Percentiles rank a stretch among this genome's conserved stretches.
phyloP scores from a whole-genome alignment of 129 eudicot species.

The carrot (Daucus carota) region DH1_v3.0 NC_030388.2:18892501-18893000 shows the following conservation, averaged over 20 bases:
- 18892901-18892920: conserved; percentile 48
- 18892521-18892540: background rate
- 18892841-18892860: conserved; percentile 84
- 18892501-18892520: background rate
- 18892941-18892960: conserved; percentile 51
- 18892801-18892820: conserved; percentile 64
- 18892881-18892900: conserved; percentile 43
- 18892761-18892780: conserved; percentile 30
- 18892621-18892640: conserved; percentile 48
- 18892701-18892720: conserved; percentile 51
- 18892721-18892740: conserved; percentile 75
- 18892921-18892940: conserved; percentile 63
- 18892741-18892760: conserved; percentile 48
- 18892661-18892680: conserved; percentile 68
- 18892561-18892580: conserved; percentile 41
- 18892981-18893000: background rate
- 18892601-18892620: conserved; percentile 47
- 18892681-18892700: conserved; percentile 65
- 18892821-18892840: conserved; percentile 64
- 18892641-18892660: conserved; percentile 41
- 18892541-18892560: conserved; percentile 30
- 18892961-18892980: conserved; percentile 23
- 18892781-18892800: conserved; percentile 31
- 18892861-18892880: conserved; percentile 62
- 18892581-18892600: conserved; percentile 57